Evolutionary conservation across 164 flowering plant genomes (phyloP).

Genomic region (Magnolia officinalis): DNA sequence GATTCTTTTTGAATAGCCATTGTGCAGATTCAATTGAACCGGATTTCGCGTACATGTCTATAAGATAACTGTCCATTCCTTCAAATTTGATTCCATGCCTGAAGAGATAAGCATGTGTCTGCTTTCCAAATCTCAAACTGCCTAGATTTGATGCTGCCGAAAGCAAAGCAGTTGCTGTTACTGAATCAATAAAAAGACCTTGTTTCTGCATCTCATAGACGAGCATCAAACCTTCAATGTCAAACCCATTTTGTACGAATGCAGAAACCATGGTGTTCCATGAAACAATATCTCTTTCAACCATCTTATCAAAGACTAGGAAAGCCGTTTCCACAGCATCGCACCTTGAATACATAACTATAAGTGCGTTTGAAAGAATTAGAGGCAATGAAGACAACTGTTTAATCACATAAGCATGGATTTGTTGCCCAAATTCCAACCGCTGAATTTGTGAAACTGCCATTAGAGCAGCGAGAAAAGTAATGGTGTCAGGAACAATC

Average conservation of each 20-base stretch:
- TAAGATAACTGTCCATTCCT: conserved; percentile 79
- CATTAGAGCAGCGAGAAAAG: conserved; percentile 53
- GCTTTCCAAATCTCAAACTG: conserved; percentile 55
- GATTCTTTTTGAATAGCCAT: conserved; percentile 35
- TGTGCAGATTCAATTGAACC: conserved; percentile 48
- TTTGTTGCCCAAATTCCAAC: conserved; percentile 47
- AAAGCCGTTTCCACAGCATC: conserved; percentile 46
- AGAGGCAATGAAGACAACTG: conserved; percentile 26
- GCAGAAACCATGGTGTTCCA: conserved; percentile 88
- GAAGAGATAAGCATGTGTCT: conserved; percentile 72
- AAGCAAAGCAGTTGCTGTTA: conserved; percentile 68
- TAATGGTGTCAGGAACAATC: conserved; percentile 54
- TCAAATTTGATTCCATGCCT: conserved; percentile 67
- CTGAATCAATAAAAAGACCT: conserved; percentile 50
- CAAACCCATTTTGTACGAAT: conserved; percentile 72
- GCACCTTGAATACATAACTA: conserved; percentile 85
- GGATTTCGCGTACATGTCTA: conserved; percentile 92
- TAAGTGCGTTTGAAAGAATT: conserved; percentile 50
- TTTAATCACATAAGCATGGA: conserved; percentile 72
- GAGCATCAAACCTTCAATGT: conserved; percentile 79
- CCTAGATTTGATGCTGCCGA: conserved; percentile 84
- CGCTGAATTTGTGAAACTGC: conserved; percentile 72
- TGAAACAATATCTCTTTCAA: conserved; percentile 71
- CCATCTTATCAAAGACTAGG: conserved; percentile 59
- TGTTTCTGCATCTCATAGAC: conserved; percentile 77